A percentile compares a stretch with the other conserved stretches of the same genome.
phyloP scores from a whole-genome alignment of 371 early-diverging fungal species.

The Globomyces sp. region DNA sequence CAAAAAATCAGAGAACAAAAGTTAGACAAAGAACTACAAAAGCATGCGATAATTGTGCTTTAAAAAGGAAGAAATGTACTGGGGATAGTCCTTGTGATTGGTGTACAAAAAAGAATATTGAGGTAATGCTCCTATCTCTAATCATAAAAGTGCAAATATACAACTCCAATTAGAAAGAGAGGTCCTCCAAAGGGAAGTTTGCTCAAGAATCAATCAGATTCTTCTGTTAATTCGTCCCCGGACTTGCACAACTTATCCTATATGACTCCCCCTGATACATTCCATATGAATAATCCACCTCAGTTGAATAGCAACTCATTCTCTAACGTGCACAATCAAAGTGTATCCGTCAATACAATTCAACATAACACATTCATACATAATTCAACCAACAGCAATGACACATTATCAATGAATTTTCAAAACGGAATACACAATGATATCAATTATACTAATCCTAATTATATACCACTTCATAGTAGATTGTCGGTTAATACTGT shows the following conservation, averaged over 20 bases:
- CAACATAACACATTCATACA: too few species aligned
- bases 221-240: not conserved
- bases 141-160: constrained; percentile 1
- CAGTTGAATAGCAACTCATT: not conserved
- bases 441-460: too few species aligned
- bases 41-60: constrained; percentile 11
- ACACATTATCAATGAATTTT: too few species aligned
- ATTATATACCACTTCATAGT: too few species aligned
- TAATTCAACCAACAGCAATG: too few species aligned
- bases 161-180: constrained; percentile 11
- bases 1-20: too few species aligned
- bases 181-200: constrained; percentile 3
- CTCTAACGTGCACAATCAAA: not conserved
- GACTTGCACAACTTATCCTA: not conserved
- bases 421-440: too few species aligned
- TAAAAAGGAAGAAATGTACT: constrained; percentile 6
- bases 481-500: not conserved
- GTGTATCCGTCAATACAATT: not conserved
- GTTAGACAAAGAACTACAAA: constrained; percentile 1
- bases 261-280: not conserved
- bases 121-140: not conserved
- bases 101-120: constrained; percentile 7
- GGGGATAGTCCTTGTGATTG: constrained; percentile 3
- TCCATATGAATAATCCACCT: not conserved
- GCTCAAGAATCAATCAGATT: not conserved